A percentile compares a stretch with the other conserved stretches of the same genome.
phyloP scores from a whole-genome alignment of 2,329 filamentous ascomycete species.

The Botrytis galanthina region DNA sequence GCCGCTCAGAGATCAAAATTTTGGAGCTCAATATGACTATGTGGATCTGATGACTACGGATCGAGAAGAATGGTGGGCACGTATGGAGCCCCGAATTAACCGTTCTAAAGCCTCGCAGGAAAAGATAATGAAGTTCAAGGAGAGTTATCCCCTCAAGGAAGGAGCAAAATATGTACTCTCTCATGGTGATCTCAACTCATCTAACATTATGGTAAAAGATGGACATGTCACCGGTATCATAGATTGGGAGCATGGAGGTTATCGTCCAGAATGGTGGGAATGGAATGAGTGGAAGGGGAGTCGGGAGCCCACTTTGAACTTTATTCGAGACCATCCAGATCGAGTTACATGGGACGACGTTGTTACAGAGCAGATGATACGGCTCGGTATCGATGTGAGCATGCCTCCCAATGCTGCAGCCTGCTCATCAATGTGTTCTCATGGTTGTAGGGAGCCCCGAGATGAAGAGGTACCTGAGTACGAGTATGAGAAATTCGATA shows the following conservation, averaged over 20 bases:
- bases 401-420: not conserved
- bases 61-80: constrained; percentile 8
- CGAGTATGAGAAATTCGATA: not conserved
- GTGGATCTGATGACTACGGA: not conserved
- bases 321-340: not conserved
- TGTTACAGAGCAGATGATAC: not conserved
- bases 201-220: constrained; percentile 9
- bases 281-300: rapidly evolving
- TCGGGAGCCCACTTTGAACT: not conserved
- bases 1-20: not conserved
- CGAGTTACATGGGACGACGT: rapidly evolving
- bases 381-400: not conserved
- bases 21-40: rapidly evolving
- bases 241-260: constrained; percentile 11
- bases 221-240: constrained; percentile 6
- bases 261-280: constrained; percentile 9
- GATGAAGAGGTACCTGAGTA: rapidly evolving
- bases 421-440: rapidly evolving
- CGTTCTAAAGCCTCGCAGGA: rapidly evolving
- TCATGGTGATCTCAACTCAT: not conserved
- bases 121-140: not conserved
- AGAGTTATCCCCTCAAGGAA: not conserved
- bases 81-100: not conserved
- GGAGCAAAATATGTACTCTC: constrained; percentile 3
- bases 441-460: not conserved